Evolutionary conservation across 2,329 filamentous ascomycete species (phyloP), one percentile per base, ranked within the genome.

Genomic region (Trichophyton simii): DNA sequence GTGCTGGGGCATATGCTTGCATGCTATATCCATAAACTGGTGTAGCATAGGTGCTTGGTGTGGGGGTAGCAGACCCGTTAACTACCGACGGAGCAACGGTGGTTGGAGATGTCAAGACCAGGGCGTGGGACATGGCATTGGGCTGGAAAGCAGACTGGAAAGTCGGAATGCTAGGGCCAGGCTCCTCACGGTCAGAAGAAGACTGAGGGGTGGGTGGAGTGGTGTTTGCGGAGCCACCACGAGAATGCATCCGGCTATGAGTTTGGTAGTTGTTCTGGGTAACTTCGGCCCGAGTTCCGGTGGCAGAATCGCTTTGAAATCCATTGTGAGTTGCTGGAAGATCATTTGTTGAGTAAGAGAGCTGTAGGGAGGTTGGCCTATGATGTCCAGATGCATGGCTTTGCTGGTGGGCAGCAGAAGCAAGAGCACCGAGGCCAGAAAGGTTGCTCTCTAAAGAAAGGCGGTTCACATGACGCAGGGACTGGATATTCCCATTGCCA

Each of bases 311-410:
- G 3, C 71, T 68, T 22, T 80, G 76, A 58, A 79, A 73, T 60
- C 82, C 81, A 60, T 82, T 79, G 66, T 94, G 95, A 69, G 91
- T 79, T 6, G 91, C 95, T 3, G 91, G 88, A 20, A 96, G 81
- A 69, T 97, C 91, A 73, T 88, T 94, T 60, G 89, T 85, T 8
- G 94, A 96, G 77, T 89, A 96, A 0, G 92, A 96, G 52, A 88
- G 86, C 74, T 91, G 88, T 62, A 96, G 62, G 8, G 74, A 72
- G 3, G 67, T 68, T 18, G 76, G 76, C 22, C 76, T 74, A 66
- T 66, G 82, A 28, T 75, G 72, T 15, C 81, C 74, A 2, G 82
- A 70, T 36, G 68, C 66, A 36, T 72, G 65, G 60, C 68, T 65
- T 54, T 65, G 61, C 59, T 66, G 61, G 22, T 65, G 55, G 20